Evolutionary conservation across 2,329 filamentous ascomycete species (phyloP), one percentile per base, ranked within the genome.

Genomic region (Aureobasidium mangrovei): DNA sequence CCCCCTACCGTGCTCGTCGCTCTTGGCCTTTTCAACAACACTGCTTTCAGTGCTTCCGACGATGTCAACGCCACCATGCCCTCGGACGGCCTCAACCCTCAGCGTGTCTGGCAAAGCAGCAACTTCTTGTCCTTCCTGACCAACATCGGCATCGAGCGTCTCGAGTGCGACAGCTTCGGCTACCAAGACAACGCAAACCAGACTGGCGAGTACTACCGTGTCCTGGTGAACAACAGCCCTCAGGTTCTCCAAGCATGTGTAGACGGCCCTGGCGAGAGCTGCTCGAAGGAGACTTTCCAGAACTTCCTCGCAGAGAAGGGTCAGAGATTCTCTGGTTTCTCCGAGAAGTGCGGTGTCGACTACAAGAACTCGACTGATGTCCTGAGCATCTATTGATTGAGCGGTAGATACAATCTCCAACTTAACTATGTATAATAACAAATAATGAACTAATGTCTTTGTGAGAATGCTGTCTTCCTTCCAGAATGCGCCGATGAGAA

Each of bases 1-100:
- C 83, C 83, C 1, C 83, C 84, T 1, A 82, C 81, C 56, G 80
- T 85, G 1, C 69, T 82, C 1, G 83, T 85, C 1, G 82, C 83
- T 0, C 75, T 86, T 67, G 83, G 83, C 0, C 72, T 87, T 4
- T 86, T 85, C 73, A 86, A 86, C 71, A 85, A 85, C 67, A 82
- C 80, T 3, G 75, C 72, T 0, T 78, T 77, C 57, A 72, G 75
- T 2, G 77, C 76, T 7, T 70, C 72, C 0, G 74, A 76, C 54
- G 66, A 76, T 10, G 69, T 81, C 59, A 85, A 85, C 59, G 77
- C 74, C 47, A 85, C 83, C 2, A 85, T 86, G 78, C 83, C 83
- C 0, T 69, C 78, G 0, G 75, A 79, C 58, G 72, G 72, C 27
- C 80, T 84, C 63, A 86, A 86, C 69, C 75, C 82, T 65, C 72